A percentile compares a stretch with the other conserved stretches of the same genome.
Conservation (phyloP, 2,329 filamentous ascomycete species). For the Penicillium aurantiogriseum region DNA sequence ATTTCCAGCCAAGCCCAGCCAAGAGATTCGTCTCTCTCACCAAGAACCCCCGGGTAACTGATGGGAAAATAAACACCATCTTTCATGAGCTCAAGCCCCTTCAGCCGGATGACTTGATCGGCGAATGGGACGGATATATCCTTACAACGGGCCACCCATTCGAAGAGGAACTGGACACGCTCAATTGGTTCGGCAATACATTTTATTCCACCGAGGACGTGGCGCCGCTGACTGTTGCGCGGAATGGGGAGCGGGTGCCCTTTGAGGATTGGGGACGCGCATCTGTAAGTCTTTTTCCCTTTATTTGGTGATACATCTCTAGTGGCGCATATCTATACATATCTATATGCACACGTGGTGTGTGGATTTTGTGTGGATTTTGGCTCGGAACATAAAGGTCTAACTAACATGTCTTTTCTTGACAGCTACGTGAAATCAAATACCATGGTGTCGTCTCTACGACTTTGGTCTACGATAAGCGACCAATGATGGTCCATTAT, state of each 20-base stretch:
- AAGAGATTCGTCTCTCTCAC: conserved; percentile 12
- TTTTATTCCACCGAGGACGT: conserved; percentile 32
- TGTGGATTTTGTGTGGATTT: neutral
- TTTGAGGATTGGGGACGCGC: conserved; percentile 18
- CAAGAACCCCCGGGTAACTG: conserved; percentile 3
- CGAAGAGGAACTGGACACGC: conserved; percentile 19
- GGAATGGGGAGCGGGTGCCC: conserved; percentile 10
- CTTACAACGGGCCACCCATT: conserved; percentile 28
- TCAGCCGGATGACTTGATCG: conserved; percentile 25
- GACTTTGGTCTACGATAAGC: conserved; percentile 16
- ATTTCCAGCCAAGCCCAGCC: conserved; percentile 11
- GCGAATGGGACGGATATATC: conserved; percentile 31
- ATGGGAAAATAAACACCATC: conserved; percentile 1
- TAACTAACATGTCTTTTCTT: neutral
- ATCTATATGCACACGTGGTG: neutral
- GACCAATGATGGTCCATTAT: conserved; percentile 17
- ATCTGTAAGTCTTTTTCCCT: conserved; percentile 6
- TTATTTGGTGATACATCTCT: neutral
- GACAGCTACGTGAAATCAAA: conserved; percentile 15
- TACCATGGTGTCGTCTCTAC: conserved; percentile 16
- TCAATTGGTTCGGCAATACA: conserved; percentile 35
- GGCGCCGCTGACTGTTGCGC: conserved; percentile 29
- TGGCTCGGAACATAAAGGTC: neutral
- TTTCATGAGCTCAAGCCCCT: conserved; percentile 22
- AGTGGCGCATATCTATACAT: neutral